Percentiles rank a stretch among this genome's conserved stretches.
phyloP scores from a whole-genome alignment of 805 yeast genomes.

The Wickerhamiella australiensis region DNA sequence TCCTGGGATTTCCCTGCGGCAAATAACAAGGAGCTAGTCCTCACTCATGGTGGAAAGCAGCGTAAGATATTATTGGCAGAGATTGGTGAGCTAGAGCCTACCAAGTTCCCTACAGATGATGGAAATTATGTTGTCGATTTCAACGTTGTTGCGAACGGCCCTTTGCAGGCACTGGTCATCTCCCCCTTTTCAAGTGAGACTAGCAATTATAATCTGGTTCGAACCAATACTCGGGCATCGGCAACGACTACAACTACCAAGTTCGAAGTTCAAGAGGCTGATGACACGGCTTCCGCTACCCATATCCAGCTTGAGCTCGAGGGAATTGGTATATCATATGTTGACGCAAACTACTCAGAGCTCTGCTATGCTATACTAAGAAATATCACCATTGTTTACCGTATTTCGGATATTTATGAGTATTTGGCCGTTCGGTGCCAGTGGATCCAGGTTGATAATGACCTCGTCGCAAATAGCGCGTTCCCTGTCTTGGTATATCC shows the following conservation, averaged over 20 bases:
- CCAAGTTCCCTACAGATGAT: conserved; percentile 49
- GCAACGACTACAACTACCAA: not conserved
- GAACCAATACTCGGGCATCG: not conserved
- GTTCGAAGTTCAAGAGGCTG: conserved; percentile 17
- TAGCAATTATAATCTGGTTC: conserved; percentile 42
- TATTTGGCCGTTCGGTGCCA: conserved; percentile 68
- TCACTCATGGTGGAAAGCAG: conserved; percentile 47
- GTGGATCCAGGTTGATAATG: conserved; percentile 94
- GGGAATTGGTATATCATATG: conserved; percentile 79
- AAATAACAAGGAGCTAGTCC: conserved; percentile 59
- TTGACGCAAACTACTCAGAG: conserved; percentile 61
- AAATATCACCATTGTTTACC: conserved; percentile 70
- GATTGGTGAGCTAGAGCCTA: conserved; percentile 82
- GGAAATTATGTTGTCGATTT: conserved; percentile 49
- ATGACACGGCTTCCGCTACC: conserved; percentile 20
- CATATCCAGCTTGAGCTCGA: conserved; percentile 48
- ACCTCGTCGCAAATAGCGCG: conserved; percentile 63
- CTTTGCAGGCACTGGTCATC: conserved; percentile 76
- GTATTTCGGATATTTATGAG: conserved; percentile 75
- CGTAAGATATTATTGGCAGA: conserved; percentile 79
- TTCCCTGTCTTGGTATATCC: conserved; percentile 87
- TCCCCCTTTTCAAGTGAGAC: conserved; percentile 68
- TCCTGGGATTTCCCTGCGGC: conserved; percentile 98
- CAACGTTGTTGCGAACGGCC: conserved; percentile 93
- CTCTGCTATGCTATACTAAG: conserved; percentile 69